A percentile compares a stretch with the other conserved stretches of the same genome.
phyloP scores from a whole-genome alignment of 2,329 filamentous ascomycete genomes.

The Exophiala sp. region DNA sequence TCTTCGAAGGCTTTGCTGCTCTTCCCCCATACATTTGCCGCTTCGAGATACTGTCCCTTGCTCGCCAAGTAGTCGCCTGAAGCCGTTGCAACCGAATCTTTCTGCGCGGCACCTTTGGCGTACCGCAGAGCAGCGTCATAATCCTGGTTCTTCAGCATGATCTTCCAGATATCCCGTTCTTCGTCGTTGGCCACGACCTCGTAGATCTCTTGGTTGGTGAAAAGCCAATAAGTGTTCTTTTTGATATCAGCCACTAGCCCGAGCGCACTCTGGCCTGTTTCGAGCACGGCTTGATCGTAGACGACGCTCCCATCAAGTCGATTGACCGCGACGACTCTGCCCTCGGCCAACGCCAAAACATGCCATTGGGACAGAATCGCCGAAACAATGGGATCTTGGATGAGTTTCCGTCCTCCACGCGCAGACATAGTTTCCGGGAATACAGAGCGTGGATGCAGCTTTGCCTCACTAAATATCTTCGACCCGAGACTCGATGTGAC shows the following conservation, averaged over 20 bases:
- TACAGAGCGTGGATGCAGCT: constrained; percentile 66
- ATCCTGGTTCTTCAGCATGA: constrained; percentile 78
- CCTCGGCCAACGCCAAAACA: constrained; percentile 74
- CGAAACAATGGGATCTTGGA: constrained; percentile 68
- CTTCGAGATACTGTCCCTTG: constrained; percentile 76
- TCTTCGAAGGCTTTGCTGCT: constrained; percentile 97
- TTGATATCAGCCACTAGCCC: constrained; percentile 82
- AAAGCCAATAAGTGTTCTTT: constrained; percentile 97
- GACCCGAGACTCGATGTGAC: constrained; percentile 60
- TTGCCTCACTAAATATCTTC: constrained; percentile 71
- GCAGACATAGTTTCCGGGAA: constrained; percentile 63
- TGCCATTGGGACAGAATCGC: constrained; percentile 92
- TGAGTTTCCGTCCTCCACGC: constrained; percentile 57
- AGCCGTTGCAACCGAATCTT: constrained; percentile 83
- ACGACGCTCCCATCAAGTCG: constrained; percentile 77
- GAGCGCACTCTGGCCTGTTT: constrained; percentile 70
- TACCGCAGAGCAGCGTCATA: constrained; percentile 85
- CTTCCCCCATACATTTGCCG: constrained; percentile 83
- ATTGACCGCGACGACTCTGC: constrained; percentile 77
- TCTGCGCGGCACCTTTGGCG: constrained; percentile 72
- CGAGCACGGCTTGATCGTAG: constrained; percentile 80
- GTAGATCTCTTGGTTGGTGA: constrained; percentile 84
- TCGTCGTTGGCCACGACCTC: constrained; percentile 89
- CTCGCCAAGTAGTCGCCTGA: constrained; percentile 82
- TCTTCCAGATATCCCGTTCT: constrained; percentile 87